Conservation (phyloP, 352 stramenopile genomes). For the Plasmopara halstedii region DNA sequence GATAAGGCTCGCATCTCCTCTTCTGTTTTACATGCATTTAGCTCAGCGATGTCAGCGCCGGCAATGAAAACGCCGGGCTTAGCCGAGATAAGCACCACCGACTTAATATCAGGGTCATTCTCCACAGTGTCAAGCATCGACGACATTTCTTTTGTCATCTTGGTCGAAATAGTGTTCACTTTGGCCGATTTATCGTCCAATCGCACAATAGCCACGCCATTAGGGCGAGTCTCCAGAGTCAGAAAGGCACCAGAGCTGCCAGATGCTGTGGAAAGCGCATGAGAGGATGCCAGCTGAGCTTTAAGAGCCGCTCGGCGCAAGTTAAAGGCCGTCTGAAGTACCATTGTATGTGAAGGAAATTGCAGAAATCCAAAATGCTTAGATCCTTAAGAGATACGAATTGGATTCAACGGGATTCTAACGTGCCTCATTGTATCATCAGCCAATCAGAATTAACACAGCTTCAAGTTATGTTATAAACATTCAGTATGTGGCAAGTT, state of each 20-base stretch:
- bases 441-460: conserved; percentile 14
- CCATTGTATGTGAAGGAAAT: conserved; percentile 9
- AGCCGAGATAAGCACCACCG: conserved; percentile 94
- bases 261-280: conserved; percentile 20
- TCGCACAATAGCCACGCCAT: conserved; percentile 88
- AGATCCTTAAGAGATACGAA: conserved; percentile 7
- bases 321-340: conserved; percentile 25
- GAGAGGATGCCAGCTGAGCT: conserved; percentile 6
- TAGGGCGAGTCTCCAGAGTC: conserved; percentile 79
- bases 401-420: conserved; percentile 9
- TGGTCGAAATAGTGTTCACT: conserved; percentile 92
- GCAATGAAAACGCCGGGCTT: conserved; percentile 98
- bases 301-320: conserved; percentile 15
- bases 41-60: conserved; percentile 96
- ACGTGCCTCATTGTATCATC: conserved; percentile 10
- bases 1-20: conserved; percentile 90
- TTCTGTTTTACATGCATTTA: conserved; percentile 80
- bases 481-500: not conserved
- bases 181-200: conserved; percentile 89
- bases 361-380: conserved; percentile 18
- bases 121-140: conserved; percentile 86
- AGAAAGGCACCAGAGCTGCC: conserved; percentile 58
- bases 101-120: conserved; percentile 89
- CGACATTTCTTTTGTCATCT: conserved; percentile 85
- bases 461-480: conserved; percentile 25